Percentiles rank a stretch among this genome's conserved stretches.
phyloP scores from a whole-genome alignment of 108 stramenopile species.

The Aurantiochytrium sp. region DNA sequence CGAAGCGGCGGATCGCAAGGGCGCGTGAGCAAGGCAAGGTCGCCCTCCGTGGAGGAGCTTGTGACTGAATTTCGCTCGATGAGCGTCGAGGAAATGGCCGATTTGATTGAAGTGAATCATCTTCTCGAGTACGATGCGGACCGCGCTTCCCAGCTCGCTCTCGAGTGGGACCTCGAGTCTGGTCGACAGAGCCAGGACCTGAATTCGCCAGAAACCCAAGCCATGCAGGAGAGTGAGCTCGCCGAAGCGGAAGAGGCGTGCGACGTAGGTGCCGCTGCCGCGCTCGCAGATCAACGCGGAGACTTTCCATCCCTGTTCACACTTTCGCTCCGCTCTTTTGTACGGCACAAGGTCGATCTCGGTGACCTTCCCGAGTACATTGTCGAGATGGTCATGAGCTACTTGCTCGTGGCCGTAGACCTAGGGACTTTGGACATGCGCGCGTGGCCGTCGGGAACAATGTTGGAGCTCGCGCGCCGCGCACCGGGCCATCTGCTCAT shows the following conservation, averaged over 20 bases:
- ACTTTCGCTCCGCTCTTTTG: background rate
- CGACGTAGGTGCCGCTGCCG: background rate
- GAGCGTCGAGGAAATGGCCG: background rate
- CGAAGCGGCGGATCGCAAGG: background rate
- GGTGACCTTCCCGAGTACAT: background rate
- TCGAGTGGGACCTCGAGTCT: background rate
- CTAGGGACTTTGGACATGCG: background rate
- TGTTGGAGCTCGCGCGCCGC: background rate
- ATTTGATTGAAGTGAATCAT: background rate
- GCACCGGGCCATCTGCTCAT: background rate
- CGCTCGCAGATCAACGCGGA: background rate
- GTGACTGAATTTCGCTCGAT: background rate
- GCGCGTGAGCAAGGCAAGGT: background rate
- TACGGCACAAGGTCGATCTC: background rate
- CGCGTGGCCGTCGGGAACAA: background rate
- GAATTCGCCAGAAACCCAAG: background rate
- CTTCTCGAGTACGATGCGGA: background rate
- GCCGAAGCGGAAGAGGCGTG: background rate
- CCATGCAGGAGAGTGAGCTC: background rate
- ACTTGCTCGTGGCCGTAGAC: background rate
- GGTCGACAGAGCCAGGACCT: background rate
- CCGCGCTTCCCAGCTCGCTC: background rate
- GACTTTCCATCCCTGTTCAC: background rate
- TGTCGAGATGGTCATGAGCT: background rate
- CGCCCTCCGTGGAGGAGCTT: background rate